phyloP scores from a whole-genome alignment of 805 yeast species.

The Candida boleticola region DNA sequence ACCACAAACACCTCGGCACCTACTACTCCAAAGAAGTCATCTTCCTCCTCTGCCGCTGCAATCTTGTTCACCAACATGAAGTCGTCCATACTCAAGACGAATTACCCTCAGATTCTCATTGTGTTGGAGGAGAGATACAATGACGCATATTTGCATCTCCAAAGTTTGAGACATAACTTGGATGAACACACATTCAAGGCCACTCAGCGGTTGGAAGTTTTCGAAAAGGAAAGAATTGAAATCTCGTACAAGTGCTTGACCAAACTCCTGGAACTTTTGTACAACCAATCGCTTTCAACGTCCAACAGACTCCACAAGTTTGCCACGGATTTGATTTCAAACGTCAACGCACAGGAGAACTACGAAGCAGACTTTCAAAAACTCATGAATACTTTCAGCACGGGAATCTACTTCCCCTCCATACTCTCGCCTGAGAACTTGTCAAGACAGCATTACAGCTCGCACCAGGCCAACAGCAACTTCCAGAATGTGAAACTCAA shows the following conservation, averaged over 20 bases:
- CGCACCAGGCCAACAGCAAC: constrained; percentile 27
- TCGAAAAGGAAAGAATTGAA: constrained; percentile 35
- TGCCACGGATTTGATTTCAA: constrained; percentile 19
- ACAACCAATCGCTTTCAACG: constrained; percentile 23
- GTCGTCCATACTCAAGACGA: constrained; percentile 18
- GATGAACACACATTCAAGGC: constrained; percentile 25
- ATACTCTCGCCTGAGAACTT: constrained; percentile 27
- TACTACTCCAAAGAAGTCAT: neutral
- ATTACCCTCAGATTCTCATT: constrained; percentile 24
- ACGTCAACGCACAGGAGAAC: constrained; percentile 18
- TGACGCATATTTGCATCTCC: constrained; percentile 33
- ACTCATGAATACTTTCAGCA: constrained; percentile 23
- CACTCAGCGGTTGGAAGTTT: constrained; percentile 26
- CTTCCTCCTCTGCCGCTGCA: neutral
- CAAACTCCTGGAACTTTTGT: constrained; percentile 31
- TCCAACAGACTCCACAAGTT: constrained; percentile 23
- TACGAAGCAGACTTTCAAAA: constrained; percentile 23
- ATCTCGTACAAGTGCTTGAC: constrained; percentile 31
- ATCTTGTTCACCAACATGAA: neutral
- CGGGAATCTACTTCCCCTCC: constrained; percentile 42
- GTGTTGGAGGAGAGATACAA: constrained; percentile 31
- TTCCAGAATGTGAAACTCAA: constrained; percentile 37
- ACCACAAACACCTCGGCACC: neutral
- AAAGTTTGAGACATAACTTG: constrained; percentile 26
- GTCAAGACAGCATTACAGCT: constrained; percentile 17